Evolutionary conservation across 1,139 yeast genomes (phyloP), one percentile per base, ranked within the genome.

Genomic region (Hansenula sp.): DNA sequence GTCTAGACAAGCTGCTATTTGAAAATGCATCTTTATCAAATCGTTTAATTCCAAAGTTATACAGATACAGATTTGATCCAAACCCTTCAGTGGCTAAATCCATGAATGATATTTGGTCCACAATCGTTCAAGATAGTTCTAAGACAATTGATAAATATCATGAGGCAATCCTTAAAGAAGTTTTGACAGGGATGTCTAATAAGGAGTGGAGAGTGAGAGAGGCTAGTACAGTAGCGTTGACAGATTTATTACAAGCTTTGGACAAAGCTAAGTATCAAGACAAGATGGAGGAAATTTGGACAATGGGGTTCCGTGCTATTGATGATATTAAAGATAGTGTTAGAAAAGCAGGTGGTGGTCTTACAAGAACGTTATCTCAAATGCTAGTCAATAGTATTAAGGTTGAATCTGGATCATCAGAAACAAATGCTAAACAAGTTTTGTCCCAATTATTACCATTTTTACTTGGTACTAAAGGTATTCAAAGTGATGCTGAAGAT

Each of bases 291-390:
- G 78, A 77, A 6, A 78, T 92, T 27, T 90, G 97, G 97, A 71
- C 74, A 6, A 81, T 86, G 86, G 80, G 94, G 41, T 90, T 92
- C 65, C 74, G 98, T 55, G 77, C 79, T 0, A 78, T 90, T 75
- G 98, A 92, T 63, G 98, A 92, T 64, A 88, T 92, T 44, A 92
- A 92, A 58, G 97, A 88, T 37, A 86, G 95, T 64, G 97, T 92
- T 5, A 72, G 97, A 37, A 77, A 77, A 43, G 95, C 88, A 40
- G 97, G 95, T 11, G 64, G 73, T 38, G 75, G 72, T 35, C 67
- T 92, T 27, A 80, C 96, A 0, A 76, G 81, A 48, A 71, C 76
- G 7, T 67, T 92, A 31, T 79, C 95, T 0, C 73, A 79, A 13
- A 69, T 77, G 4, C 67, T 90, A 50, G 77, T 82, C 2, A 71